Evolutionary conservation across 495 filamentous ascomycete genomes (phyloP), one percentile per base, ranked within the genome.

Genomic region (Penicillium paradoxum): DNA sequence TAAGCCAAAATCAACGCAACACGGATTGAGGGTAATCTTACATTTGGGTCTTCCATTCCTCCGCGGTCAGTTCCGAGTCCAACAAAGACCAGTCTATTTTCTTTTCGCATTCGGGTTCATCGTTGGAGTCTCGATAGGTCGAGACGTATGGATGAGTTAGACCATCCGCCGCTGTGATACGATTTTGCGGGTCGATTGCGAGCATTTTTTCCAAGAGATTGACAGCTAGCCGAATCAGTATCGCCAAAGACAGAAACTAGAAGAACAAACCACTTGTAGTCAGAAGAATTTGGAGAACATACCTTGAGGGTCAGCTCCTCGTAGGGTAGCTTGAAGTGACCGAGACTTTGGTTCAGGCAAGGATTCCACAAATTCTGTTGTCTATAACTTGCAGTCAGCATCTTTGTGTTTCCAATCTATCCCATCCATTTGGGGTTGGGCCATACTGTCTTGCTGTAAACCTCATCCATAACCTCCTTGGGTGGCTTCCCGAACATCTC

Each of bases 171-270:
- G 91, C 89, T 37, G 82, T 84, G 62, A 95, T 81, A 63, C 90
- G 80, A 73, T 89, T 88, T 74, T 83, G 83, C 3, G 90, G 91
- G 64, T 95, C 90, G 62, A 95, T 93, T 19, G 93, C 87, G 10
- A 96, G 85, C 90, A 96, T 96, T 42, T 83, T 82, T 71, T 95
- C 90, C 22, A 95, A 77, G 8, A 96, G 79, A 61, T 95, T 89
- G 59, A 95, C 82, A 17, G 90, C 90, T 92, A 58, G 9, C 8
- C 24, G 19, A 6, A 25, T 53, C 19, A 36, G 14, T 45, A 56
- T 44, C 24, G 29, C 9, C 4, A 3, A 9, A 44, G 24, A 27
- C 7, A 21, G 41, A 45, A 19, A 18, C n/a, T 24, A 18, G 25
- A 8, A 13, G 1, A 40, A 14, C 18, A 32, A 15, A 19, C 3